Base-by-base conservation (phyloP, 1,139 yeast species). In the Yamadazyma aaseri region DNA sequence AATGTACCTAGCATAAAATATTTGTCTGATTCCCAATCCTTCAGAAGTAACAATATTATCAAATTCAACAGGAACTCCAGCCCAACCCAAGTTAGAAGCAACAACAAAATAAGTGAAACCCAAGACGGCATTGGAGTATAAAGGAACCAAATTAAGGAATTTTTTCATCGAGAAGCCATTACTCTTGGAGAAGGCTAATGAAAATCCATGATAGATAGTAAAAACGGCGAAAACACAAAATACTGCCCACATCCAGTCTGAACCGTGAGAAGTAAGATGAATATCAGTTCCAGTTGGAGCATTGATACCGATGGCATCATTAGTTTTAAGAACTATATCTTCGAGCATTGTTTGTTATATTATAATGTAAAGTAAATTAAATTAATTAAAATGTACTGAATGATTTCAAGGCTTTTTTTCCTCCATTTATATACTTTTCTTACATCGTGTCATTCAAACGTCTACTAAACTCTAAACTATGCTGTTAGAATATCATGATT, bases 161-260 rank as follows among this genome's bases (percentile, higher is more conserved):
- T 73, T 70, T 46, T 58, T 65, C 32, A 64, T 42, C 2, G 58
- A 53, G 27, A 51, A 46, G 35, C 56, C 66, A 38, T 55, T 52
- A 15, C 64, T 51, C 33, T 63, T 65, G 30, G 71, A 62, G 29
- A 60, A 56, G 32, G 63, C 60, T 41, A 68, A 69, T 24, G 67
- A 45, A 18, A 53, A 55, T 8, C 65, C 65, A 49, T 74, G 72
- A 28, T 55, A 49, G 16, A 79, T 35, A 10, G 79, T 55, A 7
- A 71, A 53, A 3, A 71, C 36, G 10, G 69, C 67, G 50, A 79
- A 76, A 9, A 65, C 42, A 2, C 76, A 55, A 48, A 81, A 79
- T 13, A 66, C 83, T 1, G 87, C 74, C 86, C 86, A 81, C 44
- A 76, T 65, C 86, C 86, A 81, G 53, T 76, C 76, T 6, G 85